Evolutionary conservation across 306 rosid genomes (phyloP).

Genomic region (Rosa multiflora): DNA sequence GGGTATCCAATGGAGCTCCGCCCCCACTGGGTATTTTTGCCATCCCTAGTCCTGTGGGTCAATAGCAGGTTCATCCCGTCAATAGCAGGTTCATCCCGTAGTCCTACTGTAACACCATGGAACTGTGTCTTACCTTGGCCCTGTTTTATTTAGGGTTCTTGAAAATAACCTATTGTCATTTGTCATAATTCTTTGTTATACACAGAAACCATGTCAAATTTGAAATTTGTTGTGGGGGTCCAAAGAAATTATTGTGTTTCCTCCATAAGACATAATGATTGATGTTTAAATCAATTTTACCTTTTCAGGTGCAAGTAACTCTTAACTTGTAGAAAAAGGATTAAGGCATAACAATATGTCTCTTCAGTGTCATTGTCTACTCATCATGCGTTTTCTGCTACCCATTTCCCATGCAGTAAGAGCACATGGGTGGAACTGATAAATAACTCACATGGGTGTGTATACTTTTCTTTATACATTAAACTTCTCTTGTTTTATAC

Average conservation of each 20-base stretch:
- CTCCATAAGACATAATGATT: too few species aligned
- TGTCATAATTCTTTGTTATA: slow-evolving; percentile 17
- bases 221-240: too few species aligned
- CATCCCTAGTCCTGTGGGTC: too few species aligned
- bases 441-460: slow-evolving; percentile 25
- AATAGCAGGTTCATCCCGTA: too few species aligned
- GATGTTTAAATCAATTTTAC: too few species aligned
- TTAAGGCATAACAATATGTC: slow-evolving; percentile 1
- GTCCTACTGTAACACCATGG: slow-evolving; percentile 16
- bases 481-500: background rate
- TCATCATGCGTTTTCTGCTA: background rate
- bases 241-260: background rate
- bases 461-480: background rate
- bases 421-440: slow-evolving; percentile 9
- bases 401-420: background rate
- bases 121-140: slow-evolving; percentile 21
- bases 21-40: too few species aligned
- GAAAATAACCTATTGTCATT: slow-evolving; percentile 11
- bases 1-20: too few species aligned
- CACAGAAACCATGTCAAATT: too few species aligned
- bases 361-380: background rate
- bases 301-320: too few species aligned
- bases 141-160: slow-evolving; percentile 17
- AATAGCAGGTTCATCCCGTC: too few species aligned
- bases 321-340: background rate